Evolutionary conservation across 441 rosid genomes (phyloP), one percentile per base, ranked within the genome.

Genomic region (Corymbia calophylla): DNA sequence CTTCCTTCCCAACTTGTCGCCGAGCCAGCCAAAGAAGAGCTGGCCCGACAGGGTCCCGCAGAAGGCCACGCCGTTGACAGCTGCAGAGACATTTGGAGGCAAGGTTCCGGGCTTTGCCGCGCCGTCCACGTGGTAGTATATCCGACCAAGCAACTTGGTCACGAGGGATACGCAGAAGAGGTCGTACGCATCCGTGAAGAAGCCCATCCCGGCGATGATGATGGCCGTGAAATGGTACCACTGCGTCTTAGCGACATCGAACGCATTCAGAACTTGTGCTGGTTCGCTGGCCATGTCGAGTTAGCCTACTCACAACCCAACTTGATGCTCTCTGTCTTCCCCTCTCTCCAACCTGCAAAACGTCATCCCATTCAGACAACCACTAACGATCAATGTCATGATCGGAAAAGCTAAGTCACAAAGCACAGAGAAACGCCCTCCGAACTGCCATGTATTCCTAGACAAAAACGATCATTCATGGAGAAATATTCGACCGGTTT

Each of bases 161-260:
- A 73, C 84, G 29, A 73, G n/a, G 82, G 84, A 73, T 86, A 53
- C 13, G 48, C 90, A 88, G 87, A 88, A 88, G 58, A 88, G 56
- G 44, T 88, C 90, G 39, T 88, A 88, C 21, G 90, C 90, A 17
- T 88, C 90, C 5, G 90, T 88, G 87, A 88, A 88, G 87, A 82
- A 88, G 44, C 87, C 87, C 90, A 88, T 88, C 18, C 90, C 90
- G 9, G 90, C 87, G 18, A 88, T 81, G 53, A 88, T 55, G 90
- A 88, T 88, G 10, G 90, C 90, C 31, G 90, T 88, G 87, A 81
- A 81, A 29, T 88, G 87, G 49, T 73, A 70, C 82, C 84, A 73
- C 44, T 73, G 84, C 16, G 84, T 73, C n/a, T 73, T 86, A 1
- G 77, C 87, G n/a, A 56, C 58, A 5, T 88, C 90, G 9, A 88